Base-by-base conservation (phyloP, 2,329 filamentous ascomycete genomes). In the Stenocarpella maydis region DNA sequence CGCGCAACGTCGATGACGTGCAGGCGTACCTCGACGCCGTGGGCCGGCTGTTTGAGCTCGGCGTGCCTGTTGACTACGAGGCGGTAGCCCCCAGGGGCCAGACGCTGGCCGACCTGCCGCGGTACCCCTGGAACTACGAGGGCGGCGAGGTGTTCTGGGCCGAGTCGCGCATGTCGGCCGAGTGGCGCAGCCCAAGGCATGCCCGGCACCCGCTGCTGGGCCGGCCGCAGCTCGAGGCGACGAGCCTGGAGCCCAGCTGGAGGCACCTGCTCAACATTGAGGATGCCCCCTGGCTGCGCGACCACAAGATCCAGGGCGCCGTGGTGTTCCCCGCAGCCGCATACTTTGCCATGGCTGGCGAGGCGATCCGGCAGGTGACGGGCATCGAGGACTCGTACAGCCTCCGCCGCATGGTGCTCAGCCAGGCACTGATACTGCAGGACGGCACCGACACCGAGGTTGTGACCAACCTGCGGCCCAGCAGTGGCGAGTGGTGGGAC, bases 111-210 rank as follows among this genome's bases (percentile, higher is more conserved):
- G 80, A 79, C 72, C 73, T 86, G 7, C 82, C 83, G 6, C 76
- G 75, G 1, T 86, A 86, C 69, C 79, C 80, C 4, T 86, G 83
- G 83, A 80, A 84, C 67, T 82, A 85, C 71, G 76, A 77, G 17
- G 77, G 76, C 2, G 74, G 76, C 34, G 80, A 82, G 31, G 31
- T 34, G 31, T 34, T 34, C 69, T 84, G 82, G 82, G 75, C 74
- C 21, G 79, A 81, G 69, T 75, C 78, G 0, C 76, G 80, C 7
- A 53, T 78, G 1, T 80, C 77, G 31, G 75, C 75, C 9, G 76
- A 78, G 1, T 77, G 77, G 34, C 76, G 81, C 6, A 76, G 77
- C 65, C 75, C 80, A 2, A 73, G 74, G 7, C 76, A 78, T 43
- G 72, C 78, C 0, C 77, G 79, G 9, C 80, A 82, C 28, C 81